phyloP scores from a whole-genome alignment of 768 basidiomycete genomes.

The Tephrocybe sp. region DNA sequence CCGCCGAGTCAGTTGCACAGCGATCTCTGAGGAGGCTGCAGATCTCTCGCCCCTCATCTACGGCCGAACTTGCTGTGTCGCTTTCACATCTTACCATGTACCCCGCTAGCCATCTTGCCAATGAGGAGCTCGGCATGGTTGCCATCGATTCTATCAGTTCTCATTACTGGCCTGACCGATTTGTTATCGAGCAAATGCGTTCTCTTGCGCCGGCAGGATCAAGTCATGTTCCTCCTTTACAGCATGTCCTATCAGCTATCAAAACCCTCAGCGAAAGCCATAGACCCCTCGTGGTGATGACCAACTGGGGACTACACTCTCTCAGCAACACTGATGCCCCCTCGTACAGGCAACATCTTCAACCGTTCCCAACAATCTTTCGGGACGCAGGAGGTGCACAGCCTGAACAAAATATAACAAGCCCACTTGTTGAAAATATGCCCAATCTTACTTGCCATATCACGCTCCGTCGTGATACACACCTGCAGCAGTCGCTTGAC shows the following conservation, averaged over 20 bases:
- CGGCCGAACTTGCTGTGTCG: constrained; percentile 66
- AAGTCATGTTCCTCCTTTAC: constrained; percentile 29
- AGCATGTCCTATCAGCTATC: constrained; percentile 47
- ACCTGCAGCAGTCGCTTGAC: not conserved
- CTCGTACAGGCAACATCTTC: constrained; percentile 52
- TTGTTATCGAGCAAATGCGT: constrained; percentile 52
- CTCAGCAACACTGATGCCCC: constrained; percentile 1
- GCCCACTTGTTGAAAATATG: constrained; percentile 1
- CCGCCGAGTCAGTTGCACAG: constrained; percentile 27
- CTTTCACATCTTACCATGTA: constrained; percentile 56
- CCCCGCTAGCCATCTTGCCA: constrained; percentile 43
- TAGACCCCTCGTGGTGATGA: constrained; percentile 48
- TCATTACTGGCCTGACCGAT: constrained; percentile 78
- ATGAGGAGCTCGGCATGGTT: constrained; percentile 60
- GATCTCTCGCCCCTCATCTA: constrained; percentile 67
- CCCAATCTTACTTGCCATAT: constrained; percentile 18
- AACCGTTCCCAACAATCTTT: constrained; percentile 22
- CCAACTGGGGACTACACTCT: constrained; percentile 56
- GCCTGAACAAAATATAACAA: not conserved
- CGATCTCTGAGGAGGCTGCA: constrained; percentile 54
- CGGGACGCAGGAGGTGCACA: not conserved
- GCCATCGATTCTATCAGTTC: constrained; percentile 75
- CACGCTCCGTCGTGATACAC: constrained; percentile 4
- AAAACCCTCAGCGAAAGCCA: constrained; percentile 46
- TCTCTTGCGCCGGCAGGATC: constrained; percentile 12